phyloP scores from a whole-genome alignment of 352 stramenopile species.

The Phytophthora fragariaefolia region DNA sequence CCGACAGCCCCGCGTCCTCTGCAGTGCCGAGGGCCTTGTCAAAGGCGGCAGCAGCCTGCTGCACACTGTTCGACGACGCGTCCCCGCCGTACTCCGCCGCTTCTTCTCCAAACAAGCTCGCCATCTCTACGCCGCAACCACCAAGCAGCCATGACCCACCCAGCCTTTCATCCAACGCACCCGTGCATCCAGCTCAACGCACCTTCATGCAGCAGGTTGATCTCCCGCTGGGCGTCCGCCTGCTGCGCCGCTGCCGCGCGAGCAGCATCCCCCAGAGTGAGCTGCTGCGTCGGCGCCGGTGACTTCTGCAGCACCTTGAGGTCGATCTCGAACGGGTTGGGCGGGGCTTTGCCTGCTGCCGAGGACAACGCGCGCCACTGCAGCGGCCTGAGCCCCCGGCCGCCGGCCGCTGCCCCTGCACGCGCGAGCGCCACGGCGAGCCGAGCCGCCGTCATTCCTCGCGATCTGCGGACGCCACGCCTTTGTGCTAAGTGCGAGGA shows the following conservation, averaged over 20 bases:
- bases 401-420: neutral
- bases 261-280: slow-evolving; percentile 23
- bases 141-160: neutral
- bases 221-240: slow-evolving; percentile 33
- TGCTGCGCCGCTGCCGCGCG: slow-evolving; percentile 29
- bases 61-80: slow-evolving; percentile 9
- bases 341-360: neutral
- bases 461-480: neutral
- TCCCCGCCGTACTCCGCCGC: slow-evolving; percentile 42
- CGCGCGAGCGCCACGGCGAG: slow-evolving; percentile 6
- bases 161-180: neutral
- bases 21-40: neutral
- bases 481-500: slow-evolving; percentile 1
- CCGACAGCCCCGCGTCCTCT: neutral
- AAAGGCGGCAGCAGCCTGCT: slow-evolving; percentile 8
- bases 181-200: neutral
- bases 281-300: slow-evolving; percentile 13
- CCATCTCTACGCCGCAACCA: slow-evolving; percentile 48
- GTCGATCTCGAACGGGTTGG: slow-evolving; percentile 66
- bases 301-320: slow-evolving; percentile 34
- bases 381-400: neutral
- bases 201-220: slow-evolving; percentile 57
- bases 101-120: slow-evolving; percentile 53
- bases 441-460: neutral
- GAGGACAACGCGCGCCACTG: slow-evolving; percentile 10